These are phyloP conservation scores for Chenopodium berlandieri DNA, from an alignment of 148 eudicot species.

Conservation along the genomic window DNA sequence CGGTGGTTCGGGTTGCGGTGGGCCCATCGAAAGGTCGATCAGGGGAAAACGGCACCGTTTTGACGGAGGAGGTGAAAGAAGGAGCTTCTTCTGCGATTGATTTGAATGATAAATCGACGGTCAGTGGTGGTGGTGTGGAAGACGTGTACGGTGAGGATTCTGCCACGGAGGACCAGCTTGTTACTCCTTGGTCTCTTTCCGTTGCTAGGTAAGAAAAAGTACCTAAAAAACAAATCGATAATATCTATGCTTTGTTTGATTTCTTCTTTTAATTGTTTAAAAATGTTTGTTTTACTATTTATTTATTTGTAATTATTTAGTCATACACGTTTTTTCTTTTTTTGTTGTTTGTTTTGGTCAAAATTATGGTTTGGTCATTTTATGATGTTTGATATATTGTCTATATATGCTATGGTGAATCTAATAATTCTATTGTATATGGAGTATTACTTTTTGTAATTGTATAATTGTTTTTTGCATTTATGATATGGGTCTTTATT, in stretches of 20 bases:
- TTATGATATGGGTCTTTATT: background rate
- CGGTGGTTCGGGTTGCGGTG: conserved; percentile 50
- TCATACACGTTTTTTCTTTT: background rate
- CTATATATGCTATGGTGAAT: background rate
- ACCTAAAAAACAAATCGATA: conserved; percentile 21
- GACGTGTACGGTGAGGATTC: conserved; percentile 90
- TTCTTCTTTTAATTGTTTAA: background rate
- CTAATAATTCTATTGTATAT: background rate
- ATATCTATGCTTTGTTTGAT: conserved; percentile 31
- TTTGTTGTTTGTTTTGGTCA: background rate
- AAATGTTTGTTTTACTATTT: background rate
- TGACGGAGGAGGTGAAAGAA: conserved; percentile 48
- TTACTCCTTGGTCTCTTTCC: conserved; percentile 87
- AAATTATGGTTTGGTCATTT: background rate
- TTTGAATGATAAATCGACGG: conserved; percentile 37
- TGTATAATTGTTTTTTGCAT: background rate
- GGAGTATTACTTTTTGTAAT: background rate
- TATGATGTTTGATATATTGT: background rate
- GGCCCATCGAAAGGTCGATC: conserved; percentile 53
- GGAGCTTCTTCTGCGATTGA: conserved; percentile 31
- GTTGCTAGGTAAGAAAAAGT: conserved; percentile 69
- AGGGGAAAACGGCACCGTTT: conserved; percentile 52
- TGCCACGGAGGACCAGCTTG: conserved; percentile 75
- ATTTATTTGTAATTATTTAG: background rate
- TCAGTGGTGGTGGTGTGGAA: conserved; percentile 57